A percentile compares a stretch with the other conserved stretches of the same genome.
These are phyloP conservation scores for Gymnopilus junonius DNA, from an alignment of 768 basidiomycete species.

Conservation along the genomic window DNA sequence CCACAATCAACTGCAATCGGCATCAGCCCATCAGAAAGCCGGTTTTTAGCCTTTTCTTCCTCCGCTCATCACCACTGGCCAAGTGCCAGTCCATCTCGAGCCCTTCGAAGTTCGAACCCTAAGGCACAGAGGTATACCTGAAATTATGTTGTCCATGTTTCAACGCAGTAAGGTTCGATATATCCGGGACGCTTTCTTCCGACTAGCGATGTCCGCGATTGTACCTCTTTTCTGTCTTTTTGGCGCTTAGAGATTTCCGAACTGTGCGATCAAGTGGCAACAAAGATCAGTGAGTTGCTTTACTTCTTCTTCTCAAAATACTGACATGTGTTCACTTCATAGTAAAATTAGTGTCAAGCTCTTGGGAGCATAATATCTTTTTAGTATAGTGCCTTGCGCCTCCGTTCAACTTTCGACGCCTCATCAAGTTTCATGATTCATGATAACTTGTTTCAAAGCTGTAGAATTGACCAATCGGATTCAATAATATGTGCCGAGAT, in stretches of 20 bases:
- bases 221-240: not conserved
- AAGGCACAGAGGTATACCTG: conserved; percentile 2
- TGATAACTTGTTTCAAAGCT: conserved; percentile 3
- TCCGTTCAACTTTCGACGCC: not conserved
- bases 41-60: not conserved
- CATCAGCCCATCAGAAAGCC: not conserved
- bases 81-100: not conserved
- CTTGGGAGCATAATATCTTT: not conserved
- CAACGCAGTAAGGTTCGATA: not conserved
- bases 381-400: not conserved
- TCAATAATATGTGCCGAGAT: conserved; percentile 7
- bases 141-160: not conserved
- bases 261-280: not conserved
- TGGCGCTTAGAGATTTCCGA: not conserved
- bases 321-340: not conserved
- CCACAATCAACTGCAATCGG: conserved; percentile 1
- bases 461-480: conserved; percentile 1
- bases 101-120: conserved; percentile 1
- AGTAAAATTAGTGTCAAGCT: not conserved
- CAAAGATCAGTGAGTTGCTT: not conserved
- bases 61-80: conserved; percentile 6
- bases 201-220: not conserved
- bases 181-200: not conserved
- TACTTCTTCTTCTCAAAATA: not conserved
- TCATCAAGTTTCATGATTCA: conserved; percentile 7